Evolutionary conservation across 2,329 filamentous ascomycete species (phyloP).

Genomic region (Amauroascus verrucosus): DNA sequence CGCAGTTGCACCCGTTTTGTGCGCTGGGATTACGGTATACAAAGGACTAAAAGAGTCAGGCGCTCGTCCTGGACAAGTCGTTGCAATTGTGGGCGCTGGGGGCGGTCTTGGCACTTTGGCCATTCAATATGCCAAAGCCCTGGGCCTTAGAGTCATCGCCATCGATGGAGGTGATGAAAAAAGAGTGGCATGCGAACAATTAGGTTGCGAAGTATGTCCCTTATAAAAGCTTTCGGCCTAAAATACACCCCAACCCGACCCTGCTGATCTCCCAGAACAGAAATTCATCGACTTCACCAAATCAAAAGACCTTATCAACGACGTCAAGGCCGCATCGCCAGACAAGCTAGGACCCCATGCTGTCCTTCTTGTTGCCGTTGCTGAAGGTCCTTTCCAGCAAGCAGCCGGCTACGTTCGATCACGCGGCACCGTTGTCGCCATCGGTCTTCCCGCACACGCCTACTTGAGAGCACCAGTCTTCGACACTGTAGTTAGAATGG

Average conservation of each 20-base stretch:
- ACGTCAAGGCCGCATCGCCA: constrained; percentile 69
- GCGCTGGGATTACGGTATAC: constrained; percentile 80
- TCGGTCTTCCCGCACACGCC: constrained; percentile 74
- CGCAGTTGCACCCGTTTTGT: constrained; percentile 67
- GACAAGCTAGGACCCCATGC: constrained; percentile 80
- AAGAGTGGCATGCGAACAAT: constrained; percentile 51
- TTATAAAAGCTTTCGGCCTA: constrained; percentile 1
- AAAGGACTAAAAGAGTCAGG: constrained; percentile 82
- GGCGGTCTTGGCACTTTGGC: constrained; percentile 72
- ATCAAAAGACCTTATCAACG: constrained; percentile 66
- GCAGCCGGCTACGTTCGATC: constrained; percentile 78
- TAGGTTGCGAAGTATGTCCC: constrained; percentile 50
- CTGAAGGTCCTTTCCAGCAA: constrained; percentile 91
- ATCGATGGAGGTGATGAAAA: constrained; percentile 81
- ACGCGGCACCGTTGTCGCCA: constrained; percentile 72
- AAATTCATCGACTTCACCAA: constrained; percentile 71
- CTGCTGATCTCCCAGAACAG: too few relatives aligned
- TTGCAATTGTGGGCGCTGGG: constrained; percentile 78
- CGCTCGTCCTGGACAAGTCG: constrained; percentile 60
- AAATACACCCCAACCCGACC: background rate
- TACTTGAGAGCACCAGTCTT: constrained; percentile 78
- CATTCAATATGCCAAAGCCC: constrained; percentile 79
- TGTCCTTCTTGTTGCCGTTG: constrained; percentile 73
- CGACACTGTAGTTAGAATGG: constrained; percentile 79
- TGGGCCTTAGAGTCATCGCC: constrained; percentile 71